Percentiles rank a stretch among this genome's conserved stretches.
Evolutionary conservation across 371 early-diverging fungal species (phyloP).

Genomic region (Rhizopus sp.): DNA sequence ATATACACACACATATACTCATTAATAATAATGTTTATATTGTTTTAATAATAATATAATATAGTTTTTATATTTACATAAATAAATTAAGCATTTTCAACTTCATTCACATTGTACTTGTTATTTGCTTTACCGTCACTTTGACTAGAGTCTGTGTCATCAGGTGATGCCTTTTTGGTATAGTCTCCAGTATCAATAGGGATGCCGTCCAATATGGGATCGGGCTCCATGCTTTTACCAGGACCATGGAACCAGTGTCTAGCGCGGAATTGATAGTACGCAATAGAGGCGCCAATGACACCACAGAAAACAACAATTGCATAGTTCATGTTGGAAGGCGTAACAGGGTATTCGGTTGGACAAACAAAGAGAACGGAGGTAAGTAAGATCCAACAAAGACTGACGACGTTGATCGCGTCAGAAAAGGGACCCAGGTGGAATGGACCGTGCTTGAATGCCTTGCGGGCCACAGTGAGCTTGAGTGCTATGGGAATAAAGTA

Average conservation of each 20-base stretch:
- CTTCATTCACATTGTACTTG: conserved; percentile 10
- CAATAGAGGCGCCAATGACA: conserved; percentile 30
- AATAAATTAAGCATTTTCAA: conserved; percentile 12
- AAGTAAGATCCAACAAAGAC: conserved; percentile 59
- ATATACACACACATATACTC: too few species aligned
- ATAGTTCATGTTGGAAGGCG: conserved; percentile 51
- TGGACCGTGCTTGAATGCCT: conserved; percentile 56
- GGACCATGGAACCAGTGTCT: conserved; percentile 56
- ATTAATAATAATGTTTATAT: not conserved
- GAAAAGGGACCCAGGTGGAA: conserved; percentile 65
- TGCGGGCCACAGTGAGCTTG: conserved; percentile 43
- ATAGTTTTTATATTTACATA: not conserved
- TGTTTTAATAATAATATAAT: not conserved
- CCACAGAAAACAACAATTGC: conserved; percentile 36
- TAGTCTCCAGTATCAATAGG: not conserved
- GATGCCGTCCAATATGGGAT: conserved; percentile 22
- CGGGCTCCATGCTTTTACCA: conserved; percentile 37
- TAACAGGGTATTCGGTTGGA: conserved; percentile 62
- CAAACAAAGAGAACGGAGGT: conserved; percentile 65
- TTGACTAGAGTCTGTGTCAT: conserved; percentile 5
- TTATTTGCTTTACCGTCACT: conserved; percentile 2
- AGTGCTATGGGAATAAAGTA: conserved; percentile 69
- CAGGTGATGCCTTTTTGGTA: not conserved
- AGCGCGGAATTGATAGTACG: conserved; percentile 52
- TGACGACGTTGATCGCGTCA: conserved; percentile 45